These are phyloP conservation scores for Aspergillus sp. DNA, from an alignment of 2,329 filamentous ascomycete species.

Conservation along the genomic window DNA sequence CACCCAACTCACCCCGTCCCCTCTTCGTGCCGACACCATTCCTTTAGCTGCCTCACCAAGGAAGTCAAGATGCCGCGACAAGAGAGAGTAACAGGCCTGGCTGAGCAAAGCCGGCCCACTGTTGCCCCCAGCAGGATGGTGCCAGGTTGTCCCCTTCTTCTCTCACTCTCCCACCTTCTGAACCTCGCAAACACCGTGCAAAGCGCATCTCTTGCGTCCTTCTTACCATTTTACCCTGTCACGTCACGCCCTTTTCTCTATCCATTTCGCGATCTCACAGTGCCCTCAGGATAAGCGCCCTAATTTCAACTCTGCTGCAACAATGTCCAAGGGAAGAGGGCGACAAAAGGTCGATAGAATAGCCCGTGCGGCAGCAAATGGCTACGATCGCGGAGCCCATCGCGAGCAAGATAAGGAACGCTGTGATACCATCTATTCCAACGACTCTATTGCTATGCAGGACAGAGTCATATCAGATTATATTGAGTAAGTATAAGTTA, in stretches of 20 bases:
- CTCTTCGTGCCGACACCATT: too few species aligned
- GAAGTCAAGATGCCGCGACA: not conserved
- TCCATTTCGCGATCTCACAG: not conserved
- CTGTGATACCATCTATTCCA: slow-evolving; percentile 10
- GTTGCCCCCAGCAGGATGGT: not conserved
- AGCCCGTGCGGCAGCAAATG: slow-evolving; percentile 5
- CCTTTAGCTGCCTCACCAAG: slow-evolving; percentile 10
- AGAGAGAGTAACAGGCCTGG: too few species aligned
- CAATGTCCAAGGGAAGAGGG: slow-evolving; percentile 1
- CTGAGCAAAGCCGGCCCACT: too few species aligned
- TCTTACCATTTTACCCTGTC: not conserved
- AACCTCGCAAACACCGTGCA: not conserved
- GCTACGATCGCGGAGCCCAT: slow-evolving; percentile 11
- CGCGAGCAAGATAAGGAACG: slow-evolving; percentile 10
- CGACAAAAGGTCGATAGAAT: slow-evolving; percentile 10
- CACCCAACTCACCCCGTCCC: too few species aligned
- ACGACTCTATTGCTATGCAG: slow-evolving; percentile 7
- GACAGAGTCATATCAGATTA: slow-evolving; percentile 13
- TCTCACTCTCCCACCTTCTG: slow-evolving; percentile 4
- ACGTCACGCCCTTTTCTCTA: not conserved
- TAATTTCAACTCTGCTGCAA: not conserved
- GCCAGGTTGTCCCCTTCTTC: not conserved
- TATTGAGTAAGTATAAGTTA: slow-evolving; percentile 10
- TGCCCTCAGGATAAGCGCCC: not conserved
- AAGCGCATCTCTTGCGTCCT: not conserved